Conservation (phyloP, 202 grass and related monocot genomes). For the Musa balbisiana region DNA sequence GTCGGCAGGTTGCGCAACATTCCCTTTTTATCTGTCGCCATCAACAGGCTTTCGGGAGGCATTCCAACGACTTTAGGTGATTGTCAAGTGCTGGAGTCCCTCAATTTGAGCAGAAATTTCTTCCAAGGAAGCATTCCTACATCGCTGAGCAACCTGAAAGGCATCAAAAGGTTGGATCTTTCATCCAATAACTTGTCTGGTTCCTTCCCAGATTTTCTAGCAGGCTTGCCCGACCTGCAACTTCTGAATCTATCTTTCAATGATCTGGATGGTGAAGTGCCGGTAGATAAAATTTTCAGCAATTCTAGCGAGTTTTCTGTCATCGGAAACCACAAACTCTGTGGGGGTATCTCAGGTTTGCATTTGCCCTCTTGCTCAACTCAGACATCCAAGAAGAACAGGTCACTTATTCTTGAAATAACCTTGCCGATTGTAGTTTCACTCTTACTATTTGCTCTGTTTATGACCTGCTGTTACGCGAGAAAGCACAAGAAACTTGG, state of each 20-base stretch:
- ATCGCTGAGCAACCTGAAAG: background rate
- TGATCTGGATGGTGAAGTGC: background rate
- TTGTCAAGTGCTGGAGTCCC: background rate
- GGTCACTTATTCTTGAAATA: background rate
- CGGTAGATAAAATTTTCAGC: background rate
- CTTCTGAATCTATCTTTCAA: slow-evolving; percentile 10
- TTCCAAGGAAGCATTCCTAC: background rate
- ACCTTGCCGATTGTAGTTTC: background rate
- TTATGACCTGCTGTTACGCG: background rate
- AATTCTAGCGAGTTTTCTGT: background rate
- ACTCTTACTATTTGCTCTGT: background rate
- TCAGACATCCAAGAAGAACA: background rate
- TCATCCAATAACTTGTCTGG: slow-evolving; percentile 1
- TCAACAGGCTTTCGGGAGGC: background rate
- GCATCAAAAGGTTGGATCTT: background rate
- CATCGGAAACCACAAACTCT: background rate
- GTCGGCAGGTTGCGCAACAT: background rate
- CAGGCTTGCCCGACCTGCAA: background rate
- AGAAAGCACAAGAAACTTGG: no score
- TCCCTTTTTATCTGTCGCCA: background rate
- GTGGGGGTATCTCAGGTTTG: background rate
- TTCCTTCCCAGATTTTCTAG: slow-evolving; percentile 1
- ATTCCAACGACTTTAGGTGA: background rate
- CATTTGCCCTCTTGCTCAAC: background rate
- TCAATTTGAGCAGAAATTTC: background rate